Conservation (phyloP, 148 eudicot genomes). For the Vaccinium macrocarpon region DNA sequence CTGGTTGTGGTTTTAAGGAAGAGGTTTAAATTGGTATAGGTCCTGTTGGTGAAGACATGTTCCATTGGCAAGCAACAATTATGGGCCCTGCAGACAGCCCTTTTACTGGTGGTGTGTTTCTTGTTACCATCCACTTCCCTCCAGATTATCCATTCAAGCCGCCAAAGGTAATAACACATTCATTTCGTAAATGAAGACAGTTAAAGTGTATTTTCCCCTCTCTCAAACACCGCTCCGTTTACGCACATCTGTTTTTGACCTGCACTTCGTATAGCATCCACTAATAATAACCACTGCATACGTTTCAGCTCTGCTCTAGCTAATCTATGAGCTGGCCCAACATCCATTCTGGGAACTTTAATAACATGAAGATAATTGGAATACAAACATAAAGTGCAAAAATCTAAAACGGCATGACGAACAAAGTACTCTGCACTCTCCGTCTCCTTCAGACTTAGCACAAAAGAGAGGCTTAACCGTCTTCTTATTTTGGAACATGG, state of each 20-base stretch:
- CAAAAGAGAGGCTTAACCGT: too few relatives aligned
- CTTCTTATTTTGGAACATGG: background rate
- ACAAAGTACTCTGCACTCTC: too few relatives aligned
- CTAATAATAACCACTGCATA: too few relatives aligned
- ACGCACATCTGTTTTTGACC: background rate
- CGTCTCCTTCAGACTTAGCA: too few relatives aligned
- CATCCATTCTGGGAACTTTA: too few relatives aligned
- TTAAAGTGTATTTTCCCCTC: background rate
- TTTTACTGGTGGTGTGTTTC: slow-evolving; percentile 44
- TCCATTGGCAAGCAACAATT: slow-evolving; percentile 51
- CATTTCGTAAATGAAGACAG: background rate
- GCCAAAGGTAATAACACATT: slow-evolving; percentile 31
- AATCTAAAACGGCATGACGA: too few relatives aligned
- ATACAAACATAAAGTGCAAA: too few relatives aligned
- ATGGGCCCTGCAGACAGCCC: slow-evolving; percentile 53
- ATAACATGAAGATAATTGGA: too few relatives aligned
- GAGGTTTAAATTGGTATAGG: slow-evolving; percentile 23
- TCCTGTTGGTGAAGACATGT: slow-evolving; percentile 48
- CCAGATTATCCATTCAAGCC: slow-evolving; percentile 50
- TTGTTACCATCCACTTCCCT: slow-evolving; percentile 43
- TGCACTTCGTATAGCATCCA: background rate
- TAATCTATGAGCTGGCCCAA: too few relatives aligned
- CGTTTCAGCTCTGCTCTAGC: too few relatives aligned
- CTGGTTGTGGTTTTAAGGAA: background rate
- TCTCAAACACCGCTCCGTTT: background rate